Evolutionary conservation across 192 early-diverging fungal species (phyloP), one percentile per base, ranked within the genome.

Genomic region (Dissophora globulifera): DNA sequence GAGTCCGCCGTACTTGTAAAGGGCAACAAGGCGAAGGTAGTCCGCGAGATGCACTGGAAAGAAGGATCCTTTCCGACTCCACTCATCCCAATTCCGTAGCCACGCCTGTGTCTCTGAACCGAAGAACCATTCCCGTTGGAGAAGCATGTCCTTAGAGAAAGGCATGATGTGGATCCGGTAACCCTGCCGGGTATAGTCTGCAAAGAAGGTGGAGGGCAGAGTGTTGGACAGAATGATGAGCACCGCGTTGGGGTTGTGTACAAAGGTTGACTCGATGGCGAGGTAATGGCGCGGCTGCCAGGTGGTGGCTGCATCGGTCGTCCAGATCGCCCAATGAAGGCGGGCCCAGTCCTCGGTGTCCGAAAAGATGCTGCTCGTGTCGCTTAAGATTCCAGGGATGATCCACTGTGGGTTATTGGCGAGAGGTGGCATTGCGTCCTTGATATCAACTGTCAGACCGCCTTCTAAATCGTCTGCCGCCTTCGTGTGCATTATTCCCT

Each of bases 1-100:
- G 12, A 82, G 84, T 15, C 86, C 86, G 46, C 86, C 86, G 43
- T 88, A 88, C 29, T 85, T 85, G 69, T 88, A 85, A 1, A 88
- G 66, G 4, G 85, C 68, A 0, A 84, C 65, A 22, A 78, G 69
- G 33, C 84, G 64, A 51, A 88, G 62, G 45, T 86, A 88, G 58
- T 88, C 86, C 1, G 86, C 81, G 31, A 88, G 46, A 49, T 88
- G 84, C 17, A 78, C 82, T 29, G 79, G 79, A 50, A 88, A 88
- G 57, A 79, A 88, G n/a, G 58, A 38, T 1, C 74, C 81, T 4
- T 70, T 79, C 57, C 83, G 67, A 1, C 15, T 29, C 84, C 84
- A 88, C 10, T 83, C 79, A 4, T 84, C 82, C 86, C 86, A 88
- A 4, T 83, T 49, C 32, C 33, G 16, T 10, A 88, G 50, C 86